These are phyloP conservation scores for Vitellaria paradoxa DNA, from an alignment of 179 eudicot species.

Conservation along the genomic window DNA sequence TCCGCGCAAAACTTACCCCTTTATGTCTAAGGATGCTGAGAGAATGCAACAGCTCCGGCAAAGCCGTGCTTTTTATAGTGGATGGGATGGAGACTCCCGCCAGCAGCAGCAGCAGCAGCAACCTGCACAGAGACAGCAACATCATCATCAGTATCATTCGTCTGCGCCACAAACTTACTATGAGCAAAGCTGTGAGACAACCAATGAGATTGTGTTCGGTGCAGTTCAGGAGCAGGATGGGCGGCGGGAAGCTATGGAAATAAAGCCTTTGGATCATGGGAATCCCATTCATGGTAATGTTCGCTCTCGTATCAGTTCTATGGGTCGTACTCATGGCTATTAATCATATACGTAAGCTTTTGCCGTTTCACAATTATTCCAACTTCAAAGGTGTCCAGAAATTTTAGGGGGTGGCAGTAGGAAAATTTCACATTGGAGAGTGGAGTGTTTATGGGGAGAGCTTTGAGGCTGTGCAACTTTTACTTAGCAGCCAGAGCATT, in stretches of 20 bases:
- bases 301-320: slow-evolving; percentile 31
- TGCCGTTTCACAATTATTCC: neutral
- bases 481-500: neutral
- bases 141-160: slow-evolving; percentile 64
- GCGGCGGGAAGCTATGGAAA: slow-evolving; percentile 37
- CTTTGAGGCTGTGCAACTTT: slow-evolving; percentile 8
- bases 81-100: slow-evolving; percentile 60
- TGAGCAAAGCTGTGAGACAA: slow-evolving; percentile 64
- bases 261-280: slow-evolving; percentile 67
- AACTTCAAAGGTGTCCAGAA: neutral
- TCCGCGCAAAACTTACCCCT: slow-evolving; percentile 83
- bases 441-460: slow-evolving; percentile 14
- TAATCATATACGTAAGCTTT: slow-evolving; percentile 10
- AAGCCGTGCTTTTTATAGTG: slow-evolving; percentile 65
- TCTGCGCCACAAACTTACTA: slow-evolving; percentile 72
- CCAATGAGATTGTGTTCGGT: slow-evolving; percentile 84
- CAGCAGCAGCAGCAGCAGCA: slow-evolving; percentile 50
- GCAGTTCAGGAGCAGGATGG: slow-evolving; percentile 79
- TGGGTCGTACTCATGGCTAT: slow-evolving; percentile 27
- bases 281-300: slow-evolving; percentile 27
- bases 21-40: slow-evolving; percentile 86
- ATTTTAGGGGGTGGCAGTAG: neutral
- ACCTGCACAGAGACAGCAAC: slow-evolving; percentile 46
- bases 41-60: slow-evolving; percentile 79
- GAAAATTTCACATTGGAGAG: slow-evolving; percentile 10